Evolutionary conservation across 495 filamentous ascomycete species (phyloP).

Genomic region (Jackrogersella multiformis): DNA sequence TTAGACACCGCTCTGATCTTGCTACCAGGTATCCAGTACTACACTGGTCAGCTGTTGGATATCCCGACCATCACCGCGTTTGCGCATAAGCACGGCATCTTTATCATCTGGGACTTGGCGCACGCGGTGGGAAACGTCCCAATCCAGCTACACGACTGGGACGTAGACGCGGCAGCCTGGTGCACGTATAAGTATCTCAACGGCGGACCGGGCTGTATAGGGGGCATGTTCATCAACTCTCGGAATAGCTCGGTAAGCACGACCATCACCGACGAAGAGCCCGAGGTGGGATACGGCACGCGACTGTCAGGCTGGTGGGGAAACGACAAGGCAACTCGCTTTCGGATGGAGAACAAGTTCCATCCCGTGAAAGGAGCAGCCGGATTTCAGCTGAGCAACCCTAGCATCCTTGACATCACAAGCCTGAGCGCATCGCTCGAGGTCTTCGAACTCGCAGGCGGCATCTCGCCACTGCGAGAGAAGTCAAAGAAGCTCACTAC

Average conservation of each 20-base stretch:
- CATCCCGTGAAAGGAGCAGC: slow-evolving; percentile 73
- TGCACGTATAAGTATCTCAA: slow-evolving; percentile 98
- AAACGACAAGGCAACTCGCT: slow-evolving; percentile 76
- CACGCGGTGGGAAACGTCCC: slow-evolving; percentile 94
- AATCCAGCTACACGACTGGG: slow-evolving; percentile 86
- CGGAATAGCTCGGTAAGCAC: slow-evolving; percentile 67
- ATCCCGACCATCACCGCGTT: slow-evolving; percentile 83
- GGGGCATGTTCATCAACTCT: slow-evolving; percentile 86
- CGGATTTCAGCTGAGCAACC: slow-evolving; percentile 76
- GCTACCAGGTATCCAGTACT: slow-evolving; percentile 93
- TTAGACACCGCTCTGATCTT: slow-evolving; percentile 79
- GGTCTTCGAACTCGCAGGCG: slow-evolving; percentile 75
- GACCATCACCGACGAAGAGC: slow-evolving; percentile 45
- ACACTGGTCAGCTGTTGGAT: slow-evolving; percentile 91
- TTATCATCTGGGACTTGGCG: slow-evolving; percentile 94
- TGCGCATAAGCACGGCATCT: slow-evolving; percentile 77
- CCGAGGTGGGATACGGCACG: slow-evolving; percentile 55
- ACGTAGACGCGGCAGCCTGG: slow-evolving; percentile 97
- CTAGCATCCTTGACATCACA: slow-evolving; percentile 71
- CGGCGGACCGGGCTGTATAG: slow-evolving; percentile 86
- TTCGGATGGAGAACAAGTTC: slow-evolving; percentile 83
- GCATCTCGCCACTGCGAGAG: slow-evolving; percentile 72
- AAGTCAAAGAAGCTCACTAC: slow-evolving; percentile 80
- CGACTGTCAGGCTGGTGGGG: slow-evolving; percentile 93
- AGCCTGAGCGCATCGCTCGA: slow-evolving; percentile 79